phyloP scores from a whole-genome alignment of 305 asterid species.

The Fraxinus dipetala region DNA sequence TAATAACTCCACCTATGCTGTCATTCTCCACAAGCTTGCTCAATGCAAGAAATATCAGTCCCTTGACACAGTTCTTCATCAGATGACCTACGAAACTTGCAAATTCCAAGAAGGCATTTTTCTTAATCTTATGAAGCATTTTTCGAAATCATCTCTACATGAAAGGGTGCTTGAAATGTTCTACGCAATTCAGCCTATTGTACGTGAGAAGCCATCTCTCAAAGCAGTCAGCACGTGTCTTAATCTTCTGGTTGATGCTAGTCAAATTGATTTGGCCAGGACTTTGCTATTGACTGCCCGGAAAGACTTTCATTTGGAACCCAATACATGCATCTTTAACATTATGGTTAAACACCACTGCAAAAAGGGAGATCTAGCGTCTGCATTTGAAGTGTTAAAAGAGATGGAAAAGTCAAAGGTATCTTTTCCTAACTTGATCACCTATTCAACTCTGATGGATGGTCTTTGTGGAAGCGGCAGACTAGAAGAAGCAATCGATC shows the following conservation, averaged over 20 bases:
- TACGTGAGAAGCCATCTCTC: slow-evolving; percentile 72
- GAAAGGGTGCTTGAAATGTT: slow-evolving; percentile 78
- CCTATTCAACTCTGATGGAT: slow-evolving; percentile 77
- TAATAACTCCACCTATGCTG: slow-evolving; percentile 66
- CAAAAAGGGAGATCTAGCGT: slow-evolving; percentile 58
- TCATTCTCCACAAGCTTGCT: slow-evolving; percentile 75
- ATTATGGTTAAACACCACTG: slow-evolving; percentile 84
- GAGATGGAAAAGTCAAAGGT: slow-evolving; percentile 67
- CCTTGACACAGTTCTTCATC: slow-evolving; percentile 65
- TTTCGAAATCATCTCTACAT: slow-evolving; percentile 57
- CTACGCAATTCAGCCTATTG: slow-evolving; percentile 47
- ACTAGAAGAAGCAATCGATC: slow-evolving; percentile 60
- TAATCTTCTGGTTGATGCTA: slow-evolving; percentile 71
- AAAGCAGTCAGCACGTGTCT: slow-evolving; percentile 88
- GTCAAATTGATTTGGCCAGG: slow-evolving; percentile 60
- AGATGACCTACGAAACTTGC: slow-evolving; percentile 88
- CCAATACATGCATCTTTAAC: slow-evolving; percentile 86
- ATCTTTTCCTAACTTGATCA: slow-evolving; percentile 75
- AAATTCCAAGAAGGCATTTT: slow-evolving; percentile 79
- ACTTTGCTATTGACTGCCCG: slow-evolving; percentile 52
- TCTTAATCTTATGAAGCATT: slow-evolving; percentile 86
- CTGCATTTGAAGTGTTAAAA: slow-evolving; percentile 66
- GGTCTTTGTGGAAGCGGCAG: slow-evolving; percentile 67
- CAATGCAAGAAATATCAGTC: slow-evolving; percentile 50
- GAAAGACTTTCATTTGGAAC: slow-evolving; percentile 59